Base-by-base conservation (phyloP, 352 stramenopile genomes). In the Phytopythium chamaehyphon region DNA sequence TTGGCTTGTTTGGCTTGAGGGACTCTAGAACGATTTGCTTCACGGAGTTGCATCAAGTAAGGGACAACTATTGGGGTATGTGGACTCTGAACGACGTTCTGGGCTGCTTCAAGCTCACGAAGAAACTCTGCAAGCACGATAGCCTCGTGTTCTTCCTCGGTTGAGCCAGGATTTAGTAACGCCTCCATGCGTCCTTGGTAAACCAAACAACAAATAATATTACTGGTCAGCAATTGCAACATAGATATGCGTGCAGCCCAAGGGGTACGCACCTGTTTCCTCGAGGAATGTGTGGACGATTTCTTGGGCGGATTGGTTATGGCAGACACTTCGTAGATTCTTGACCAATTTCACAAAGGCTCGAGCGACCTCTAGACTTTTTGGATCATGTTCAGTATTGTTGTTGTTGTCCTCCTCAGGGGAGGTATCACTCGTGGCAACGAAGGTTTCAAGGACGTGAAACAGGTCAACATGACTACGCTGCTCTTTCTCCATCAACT, bases 21-120 rank as follows among this genome's bases (percentile, higher is more conserved):
- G n/a, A 18, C 16, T 44, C 35, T 36, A 8, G 33, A 31, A 36
- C 49, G 26, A n/a, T 69, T 62, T 10, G 63, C 67, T 18, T 78
- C 64, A 11, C 73, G 63, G 23, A 94, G 35, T 39, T 89, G 75
- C 47, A 75, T 56, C 44, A 94, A 60, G 48, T 91, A 92, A 22
- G 84, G 82, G 9, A 72, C 73, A 6, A 94, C 76, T 40, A 94
- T 85, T 15, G 80, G 65, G 21, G 89, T 66, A 40, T 83, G 59
- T 22, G 51, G 53, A 40, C 73, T 90, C 33, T 75, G 55, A 14
- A 82, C 71, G 24, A 88, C 57, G n/a, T 61, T 66, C 52, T 91
- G 69, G 9, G 65, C 76, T 12, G 66, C 70, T 26, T 82, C 73
- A 1, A 94, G 71, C 46, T 88, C 73, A 14, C 67, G 61, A 10